Evolutionary conservation across 352 stramenopile genomes (phyloP), one percentile per base, ranked within the genome.

Genomic region (Phytophthora melonis): DNA sequence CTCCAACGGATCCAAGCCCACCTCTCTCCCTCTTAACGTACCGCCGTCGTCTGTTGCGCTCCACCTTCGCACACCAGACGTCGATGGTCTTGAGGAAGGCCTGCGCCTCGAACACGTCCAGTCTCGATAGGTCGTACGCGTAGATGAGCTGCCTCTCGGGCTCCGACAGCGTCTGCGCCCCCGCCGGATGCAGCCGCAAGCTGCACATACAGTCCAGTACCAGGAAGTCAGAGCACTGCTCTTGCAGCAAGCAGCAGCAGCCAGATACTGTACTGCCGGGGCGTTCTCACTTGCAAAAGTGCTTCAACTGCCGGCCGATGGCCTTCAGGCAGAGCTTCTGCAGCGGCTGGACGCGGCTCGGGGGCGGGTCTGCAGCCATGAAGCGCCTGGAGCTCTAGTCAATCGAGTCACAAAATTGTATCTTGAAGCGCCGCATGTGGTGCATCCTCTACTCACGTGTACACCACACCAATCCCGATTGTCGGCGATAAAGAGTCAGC

Each of bases 301-400:
- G 74, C 66, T 81, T 67, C 34, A 81, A 32, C 0, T 66, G 66
- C 2, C 70, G 74, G 43, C 57, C 74, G 39, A 83, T 63, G 9
- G 55, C 45, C 41, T 63, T 59, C 5, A 83, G 70, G 72, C 77
- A 83, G 25, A 81, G 59, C 57, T 77, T 58, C 70, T 80, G 66
- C 19, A 83, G 70, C 59, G 70, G 72, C 49, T 69, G 60, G 11
- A 77, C 58, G 39, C 47, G 54, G 11, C 21, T 21, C 14, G 54
- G 25, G 25, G 25, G 47, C 18, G 30, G 16, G 5, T 21, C 66
- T 34, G 54, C 8, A 50, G 58, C 30, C 64, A 52, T 7, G 9
- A 14, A 58, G 19, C 25, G 43, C 47, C 3, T n/a, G 6, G 41
- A 18, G 36, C 25, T 30, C 25, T 5, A 30, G 18, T 50, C 25